phyloP scores from a whole-genome alignment of 768 basidiomycete species.

The Cantharellus cinnabarinus region DNA sequence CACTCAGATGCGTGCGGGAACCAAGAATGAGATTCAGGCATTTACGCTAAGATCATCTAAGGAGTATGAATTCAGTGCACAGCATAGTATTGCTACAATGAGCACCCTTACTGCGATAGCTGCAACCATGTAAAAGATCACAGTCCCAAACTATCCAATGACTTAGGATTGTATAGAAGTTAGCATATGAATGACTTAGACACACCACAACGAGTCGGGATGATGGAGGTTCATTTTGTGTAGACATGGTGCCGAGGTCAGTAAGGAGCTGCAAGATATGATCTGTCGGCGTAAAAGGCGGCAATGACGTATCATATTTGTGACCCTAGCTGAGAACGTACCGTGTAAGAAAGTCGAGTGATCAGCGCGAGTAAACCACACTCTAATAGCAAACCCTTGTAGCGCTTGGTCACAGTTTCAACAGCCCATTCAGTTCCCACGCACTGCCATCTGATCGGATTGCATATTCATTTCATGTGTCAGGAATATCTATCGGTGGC shows the following conservation, averaged over 20 bases:
- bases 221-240: constrained; percentile 4
- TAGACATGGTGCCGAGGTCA: not conserved
- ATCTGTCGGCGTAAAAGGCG: too few relatives aligned
- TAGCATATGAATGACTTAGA: not conserved
- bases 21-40: not conserved
- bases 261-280: too few relatives aligned
- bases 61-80: not conserved
- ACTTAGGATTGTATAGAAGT: not conserved
- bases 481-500: too few relatives aligned
- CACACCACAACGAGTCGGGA: constrained; percentile 6
- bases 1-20: constrained; percentile 2
- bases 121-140: constrained; percentile 74
- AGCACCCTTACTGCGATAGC: constrained; percentile 53
- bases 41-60: constrained; percentile 82
- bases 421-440: too few relatives aligned
- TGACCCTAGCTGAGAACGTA: too few relatives aligned
- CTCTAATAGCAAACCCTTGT: too few relatives aligned
- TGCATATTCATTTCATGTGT: too few relatives aligned
- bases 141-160: constrained; percentile 38
- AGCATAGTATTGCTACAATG: not conserved
- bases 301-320: too few relatives aligned
- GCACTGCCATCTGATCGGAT: too few relatives aligned
- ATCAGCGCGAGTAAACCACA: too few relatives aligned
- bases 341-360: too few relatives aligned
- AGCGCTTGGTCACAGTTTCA: too few relatives aligned